Conservation (phyloP, 2,329 filamentous ascomycete species). For the Aspergillus sp. region DNA sequence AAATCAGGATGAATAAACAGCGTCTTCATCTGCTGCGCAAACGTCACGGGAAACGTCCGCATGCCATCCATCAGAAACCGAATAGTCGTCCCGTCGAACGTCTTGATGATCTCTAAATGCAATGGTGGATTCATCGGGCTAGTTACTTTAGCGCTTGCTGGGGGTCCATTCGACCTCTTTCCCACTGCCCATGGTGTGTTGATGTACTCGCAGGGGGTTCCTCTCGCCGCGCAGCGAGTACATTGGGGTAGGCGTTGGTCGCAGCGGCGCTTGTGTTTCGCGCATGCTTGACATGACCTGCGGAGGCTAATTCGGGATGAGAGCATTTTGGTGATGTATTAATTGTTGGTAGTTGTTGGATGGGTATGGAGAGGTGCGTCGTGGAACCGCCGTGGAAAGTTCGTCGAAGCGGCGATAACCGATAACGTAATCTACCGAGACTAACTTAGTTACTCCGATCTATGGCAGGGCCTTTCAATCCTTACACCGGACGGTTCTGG, state of each 20-base stretch:
- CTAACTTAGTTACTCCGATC: too few species aligned
- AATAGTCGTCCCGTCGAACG: constrained; percentile 13
- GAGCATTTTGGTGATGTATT: neutral
- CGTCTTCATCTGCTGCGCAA: constrained; percentile 14
- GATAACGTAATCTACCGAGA: too few species aligned
- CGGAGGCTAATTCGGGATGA: constrained; percentile 8
- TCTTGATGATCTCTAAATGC: constrained; percentile 18
- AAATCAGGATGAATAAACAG: constrained; percentile 21
- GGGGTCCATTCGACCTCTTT: neutral
- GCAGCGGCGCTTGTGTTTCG: constrained; percentile 22
- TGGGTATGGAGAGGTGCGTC: too few species aligned
- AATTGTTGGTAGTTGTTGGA: neutral
- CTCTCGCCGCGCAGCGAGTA: constrained; percentile 16
- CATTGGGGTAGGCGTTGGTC: constrained; percentile 20
- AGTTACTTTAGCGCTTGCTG: neutral
- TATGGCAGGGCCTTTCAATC: too few species aligned
- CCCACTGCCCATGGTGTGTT: constrained; percentile 15
- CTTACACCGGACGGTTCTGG: too few species aligned
- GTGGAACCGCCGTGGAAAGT: too few species aligned
- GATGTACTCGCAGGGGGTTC: constrained; percentile 18
- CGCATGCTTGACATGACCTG: constrained; percentile 22
- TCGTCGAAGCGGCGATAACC: too few species aligned
- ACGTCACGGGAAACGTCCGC: constrained; percentile 10
- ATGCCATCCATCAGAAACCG: constrained; percentile 16
- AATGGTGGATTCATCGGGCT: constrained; percentile 7